Conservation (phyloP, 2,329 filamentous ascomycete genomes). For the Epichloe sylvatica region DNA sequence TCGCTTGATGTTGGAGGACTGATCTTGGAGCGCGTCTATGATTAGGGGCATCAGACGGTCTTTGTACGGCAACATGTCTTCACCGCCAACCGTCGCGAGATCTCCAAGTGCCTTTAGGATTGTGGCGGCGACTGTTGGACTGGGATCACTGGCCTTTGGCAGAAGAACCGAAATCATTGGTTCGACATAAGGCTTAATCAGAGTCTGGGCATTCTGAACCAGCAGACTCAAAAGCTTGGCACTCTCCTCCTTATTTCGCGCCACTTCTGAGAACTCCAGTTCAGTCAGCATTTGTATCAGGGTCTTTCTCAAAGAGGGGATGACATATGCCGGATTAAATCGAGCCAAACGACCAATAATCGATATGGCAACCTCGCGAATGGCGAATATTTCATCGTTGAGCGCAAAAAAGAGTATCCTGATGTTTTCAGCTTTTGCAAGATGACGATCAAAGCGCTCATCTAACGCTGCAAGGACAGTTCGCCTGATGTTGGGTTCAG, state of each 20-base stretch:
- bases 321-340: conserved; percentile 92
- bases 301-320: conserved; percentile 86
- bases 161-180: conserved; percentile 92
- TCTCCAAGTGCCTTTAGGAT: conserved; percentile 94
- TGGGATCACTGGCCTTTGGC: conserved; percentile 76
- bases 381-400: conserved; percentile 86
- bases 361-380: conserved; percentile 85
- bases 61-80: conserved; percentile 87
- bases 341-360: conserved; percentile 88
- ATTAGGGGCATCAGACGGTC: conserved; percentile 89
- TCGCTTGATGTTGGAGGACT: conserved; percentile 78
- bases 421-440: conserved; percentile 97
- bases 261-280: conserved; percentile 87
- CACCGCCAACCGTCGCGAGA: conserved; percentile 81
- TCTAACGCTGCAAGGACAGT: conserved; percentile 85
- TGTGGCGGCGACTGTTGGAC: conserved; percentile 79
- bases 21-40: conserved; percentile 83
- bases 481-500: conserved; percentile 73
- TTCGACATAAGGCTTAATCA: conserved; percentile 94
- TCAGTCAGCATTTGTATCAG: conserved; percentile 93
- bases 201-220: conserved; percentile 78
- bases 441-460: conserved; percentile 83
- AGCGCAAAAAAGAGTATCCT: conserved; percentile 88
- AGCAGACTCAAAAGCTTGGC: conserved; percentile 84
- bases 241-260: conserved; percentile 91